phyloP scores from a whole-genome alignment of 441 rosid species.

The Lepidium campestre region DNA sequence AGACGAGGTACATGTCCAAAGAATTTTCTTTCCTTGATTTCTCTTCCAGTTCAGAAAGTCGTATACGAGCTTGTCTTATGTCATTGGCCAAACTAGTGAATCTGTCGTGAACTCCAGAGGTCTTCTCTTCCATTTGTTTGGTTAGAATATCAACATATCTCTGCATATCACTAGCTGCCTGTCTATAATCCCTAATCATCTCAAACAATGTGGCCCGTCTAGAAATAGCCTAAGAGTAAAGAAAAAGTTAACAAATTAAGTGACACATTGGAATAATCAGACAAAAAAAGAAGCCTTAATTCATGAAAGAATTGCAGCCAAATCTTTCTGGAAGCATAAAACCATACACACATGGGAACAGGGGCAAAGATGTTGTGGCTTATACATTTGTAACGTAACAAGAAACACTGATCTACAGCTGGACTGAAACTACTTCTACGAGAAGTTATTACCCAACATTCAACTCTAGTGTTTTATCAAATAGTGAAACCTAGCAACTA shows the following conservation, averaged over 20 bases:
- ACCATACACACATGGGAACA: not conserved
- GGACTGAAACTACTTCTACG: not conserved
- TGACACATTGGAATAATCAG: not conserved
- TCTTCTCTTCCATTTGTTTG: conserved; percentile 63
- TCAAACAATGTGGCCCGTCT: conserved; percentile 79
- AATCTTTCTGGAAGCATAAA: not conserved
- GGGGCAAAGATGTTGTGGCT: not conserved
- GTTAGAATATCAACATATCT: conserved; percentile 49
- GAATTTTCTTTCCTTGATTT: conserved; percentile 68
- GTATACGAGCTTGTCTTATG: conserved; percentile 60
- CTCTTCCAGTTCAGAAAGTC: conserved; percentile 64
- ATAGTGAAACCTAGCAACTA: not conserved
- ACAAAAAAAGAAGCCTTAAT: not conserved
- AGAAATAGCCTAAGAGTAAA: conserved; percentile 65
- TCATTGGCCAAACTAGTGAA: conserved; percentile 46
- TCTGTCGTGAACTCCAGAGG: conserved; percentile 44
- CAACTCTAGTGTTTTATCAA: not conserved
- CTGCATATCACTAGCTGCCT: conserved; percentile 74
- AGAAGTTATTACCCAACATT: not conserved
- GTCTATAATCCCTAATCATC: conserved; percentile 85
- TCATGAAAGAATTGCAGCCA: not conserved
- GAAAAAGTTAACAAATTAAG: not conserved
- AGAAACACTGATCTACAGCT: conserved; percentile 3
- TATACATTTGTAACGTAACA: not conserved
- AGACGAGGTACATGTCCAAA: conserved; percentile 74